phyloP scores from a whole-genome alignment of 768 basidiomycete species.

The Mycena crocata region DNA sequence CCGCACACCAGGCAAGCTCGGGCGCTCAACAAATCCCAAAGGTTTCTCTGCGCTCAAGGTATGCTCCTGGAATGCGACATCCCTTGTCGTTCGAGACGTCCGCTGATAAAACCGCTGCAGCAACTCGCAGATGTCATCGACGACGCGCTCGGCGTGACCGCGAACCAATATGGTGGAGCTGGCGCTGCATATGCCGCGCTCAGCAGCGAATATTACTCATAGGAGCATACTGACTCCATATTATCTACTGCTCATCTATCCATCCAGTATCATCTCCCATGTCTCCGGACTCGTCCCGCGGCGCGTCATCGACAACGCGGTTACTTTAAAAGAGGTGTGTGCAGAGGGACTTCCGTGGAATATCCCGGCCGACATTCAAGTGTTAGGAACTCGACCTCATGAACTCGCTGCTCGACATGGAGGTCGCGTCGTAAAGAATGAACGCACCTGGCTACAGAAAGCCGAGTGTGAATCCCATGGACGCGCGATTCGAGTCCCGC shows the following conservation, averaged over 20 bases:
- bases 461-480: conserved; percentile 3
- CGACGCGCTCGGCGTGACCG: neutral
- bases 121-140: conserved; percentile 19
- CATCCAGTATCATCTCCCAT: conserved; percentile 11
- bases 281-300: neutral
- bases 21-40: conserved; percentile 5
- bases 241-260: neutral
- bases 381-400: conserved; percentile 12
- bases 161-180: neutral
- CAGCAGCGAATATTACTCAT: conserved; percentile 17
- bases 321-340: neutral
- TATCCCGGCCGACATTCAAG: neutral
- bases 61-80: neutral
- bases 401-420: conserved; percentile 14
- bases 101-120: neutral
- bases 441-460: neutral
- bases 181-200: conserved; percentile 1
- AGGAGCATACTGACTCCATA: neutral
- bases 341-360: neutral
- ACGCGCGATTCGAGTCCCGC: conserved; percentile 7
- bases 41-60: conserved; percentile 13
- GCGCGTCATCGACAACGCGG: neutral
- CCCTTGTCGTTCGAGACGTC: neutral
- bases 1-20: conserved; percentile 14
- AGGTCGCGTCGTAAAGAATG: conserved; percentile 15